Conservation (phyloP, 495 filamentous ascomycete genomes). For the Talaromyces nanjingensis region DNA sequence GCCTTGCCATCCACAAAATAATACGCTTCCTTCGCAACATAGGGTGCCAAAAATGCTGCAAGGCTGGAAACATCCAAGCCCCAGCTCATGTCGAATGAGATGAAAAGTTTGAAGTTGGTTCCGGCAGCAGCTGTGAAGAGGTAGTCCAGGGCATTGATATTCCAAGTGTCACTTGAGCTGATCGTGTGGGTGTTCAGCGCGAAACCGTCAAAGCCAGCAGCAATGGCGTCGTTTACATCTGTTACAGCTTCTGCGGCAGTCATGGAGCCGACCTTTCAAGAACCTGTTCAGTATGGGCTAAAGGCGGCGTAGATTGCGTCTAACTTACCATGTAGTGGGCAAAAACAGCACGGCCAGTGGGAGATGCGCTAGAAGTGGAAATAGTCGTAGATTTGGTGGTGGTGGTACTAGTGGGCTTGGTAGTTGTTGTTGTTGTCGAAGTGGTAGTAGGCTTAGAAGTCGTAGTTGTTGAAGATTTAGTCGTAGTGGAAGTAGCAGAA, state of each 20-base stretch:
- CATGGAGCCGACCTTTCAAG: constrained; percentile 16
- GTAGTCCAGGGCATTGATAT: constrained; percentile 11
- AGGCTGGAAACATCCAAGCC: constrained; percentile 5
- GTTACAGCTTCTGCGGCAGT: constrained; percentile 15
- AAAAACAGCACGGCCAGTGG: constrained; percentile 16
- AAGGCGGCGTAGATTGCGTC: no score
- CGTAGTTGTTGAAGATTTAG: neutral
- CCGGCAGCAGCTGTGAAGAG: constrained; percentile 15
- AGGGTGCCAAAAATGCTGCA: neutral
- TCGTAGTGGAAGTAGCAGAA: neutral
- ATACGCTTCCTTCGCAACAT: neutral
- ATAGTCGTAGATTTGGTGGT: neutral
- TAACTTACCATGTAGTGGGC: constrained; percentile 26
- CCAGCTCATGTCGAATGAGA: constrained; percentile 21
- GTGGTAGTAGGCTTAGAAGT: neutral
- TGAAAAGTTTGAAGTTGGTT: constrained; percentile 20
- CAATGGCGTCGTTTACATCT: constrained; percentile 21
- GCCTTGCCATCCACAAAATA: constrained; percentile 4
- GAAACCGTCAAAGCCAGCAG: constrained; percentile 21
- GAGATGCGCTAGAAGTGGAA: neutral
- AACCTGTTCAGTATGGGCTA: neutral
- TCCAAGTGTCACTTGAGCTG: constrained; percentile 14
- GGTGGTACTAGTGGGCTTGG: neutral
- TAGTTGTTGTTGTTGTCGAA: neutral
- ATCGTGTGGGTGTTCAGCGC: constrained; percentile 19